Base-by-base conservation (phyloP, 176 grass and related monocot genomes). In the Oryza rufipogon region DNA sequence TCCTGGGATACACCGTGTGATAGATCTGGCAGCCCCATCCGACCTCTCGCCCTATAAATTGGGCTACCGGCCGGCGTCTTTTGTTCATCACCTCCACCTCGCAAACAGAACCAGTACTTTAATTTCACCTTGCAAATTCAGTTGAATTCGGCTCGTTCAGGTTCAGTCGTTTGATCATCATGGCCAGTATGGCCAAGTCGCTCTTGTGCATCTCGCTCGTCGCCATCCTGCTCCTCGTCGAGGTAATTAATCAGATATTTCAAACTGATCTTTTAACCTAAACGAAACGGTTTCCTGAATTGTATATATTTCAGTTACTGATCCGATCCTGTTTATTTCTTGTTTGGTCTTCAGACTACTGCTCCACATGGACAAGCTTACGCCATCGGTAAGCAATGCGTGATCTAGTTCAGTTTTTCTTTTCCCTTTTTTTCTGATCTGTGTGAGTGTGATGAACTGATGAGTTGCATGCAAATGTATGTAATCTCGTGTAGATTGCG, bases 151-250 rank as follows among this genome's bases (percentile, higher is more conserved):
- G 9, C 3, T 17, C 12, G 49, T 52, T 19, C 76, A 46, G 14
- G 3, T 36, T 9, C 17, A 7, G 15, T 56, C 47, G 47, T 20
- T 38, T 22, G 22, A 17, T n/a, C 66, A 11, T 66, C 44, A 88
- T 91, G 89, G 77, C 23, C 28, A 26, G 42, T 58, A 87, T 81
- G 17, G 11, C 19, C 3, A 46, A 42, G 64, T 7, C 68, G 76
- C 17, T 81, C 13, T 9, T 81, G 19, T 22, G 71, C 48, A 61
- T 84, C 46, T 83, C 87, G 2, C 76, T 92, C 26, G 67, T 92
- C 73, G 34, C 86, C 80, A 9, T 92, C 68, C 11, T 90, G n/a
- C 80, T 95, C 79, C 51, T 92, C 74, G 58, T 88, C 11, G 66
- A 92, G 90, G 93, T 94, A 82, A 82, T 56, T 5, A 36, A 6